Percentiles rank a stretch among this genome's conserved stretches.
These are phyloP conservation scores for Coriaria nepalensis DNA, from an alignment of 306 rosid species.

Conservation along the genomic window DNA sequence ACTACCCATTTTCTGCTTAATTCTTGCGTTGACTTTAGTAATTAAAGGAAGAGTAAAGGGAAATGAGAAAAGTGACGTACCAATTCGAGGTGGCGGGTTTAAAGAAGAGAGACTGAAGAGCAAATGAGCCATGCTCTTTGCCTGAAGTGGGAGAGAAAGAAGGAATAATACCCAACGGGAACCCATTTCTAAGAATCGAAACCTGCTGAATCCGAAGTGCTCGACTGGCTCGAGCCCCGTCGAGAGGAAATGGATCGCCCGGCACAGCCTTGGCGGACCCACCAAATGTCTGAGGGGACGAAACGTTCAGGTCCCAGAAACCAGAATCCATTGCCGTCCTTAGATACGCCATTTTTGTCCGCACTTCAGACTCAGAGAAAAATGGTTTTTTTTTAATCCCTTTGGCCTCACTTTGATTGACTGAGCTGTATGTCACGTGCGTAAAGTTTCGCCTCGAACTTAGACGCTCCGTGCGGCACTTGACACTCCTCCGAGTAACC, in stretches of 20 bases:
- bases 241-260: slow-evolving; percentile 61
- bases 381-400: too few relatives aligned
- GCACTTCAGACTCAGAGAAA: neutral
- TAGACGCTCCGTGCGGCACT: too few relatives aligned
- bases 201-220: slow-evolving; percentile 52
- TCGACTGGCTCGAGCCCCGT: slow-evolving; percentile 48
- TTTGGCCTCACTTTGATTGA: slow-evolving; percentile 1
- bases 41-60: neutral
- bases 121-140: slow-evolving; percentile 48
- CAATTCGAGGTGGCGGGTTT: slow-evolving; percentile 27
- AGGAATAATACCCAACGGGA: slow-evolving; percentile 46
- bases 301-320: slow-evolving; percentile 58
- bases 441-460: too few relatives aligned
- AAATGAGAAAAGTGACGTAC: slow-evolving; percentile 17
- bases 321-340: slow-evolving; percentile 74
- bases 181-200: slow-evolving; percentile 27
- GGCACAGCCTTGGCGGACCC: slow-evolving; percentile 59
- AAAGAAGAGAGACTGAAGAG: slow-evolving; percentile 59
- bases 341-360: slow-evolving; percentile 49
- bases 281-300: slow-evolving; percentile 51
- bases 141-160: slow-evolving; percentile 44
- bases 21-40: too few relatives aligned
- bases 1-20: too few relatives aligned
- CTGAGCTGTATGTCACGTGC: too few relatives aligned
- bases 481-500: too few relatives aligned